Conservation (phyloP, 208 protist genomes). For the Blastocrithidia nonstop region DNA sequence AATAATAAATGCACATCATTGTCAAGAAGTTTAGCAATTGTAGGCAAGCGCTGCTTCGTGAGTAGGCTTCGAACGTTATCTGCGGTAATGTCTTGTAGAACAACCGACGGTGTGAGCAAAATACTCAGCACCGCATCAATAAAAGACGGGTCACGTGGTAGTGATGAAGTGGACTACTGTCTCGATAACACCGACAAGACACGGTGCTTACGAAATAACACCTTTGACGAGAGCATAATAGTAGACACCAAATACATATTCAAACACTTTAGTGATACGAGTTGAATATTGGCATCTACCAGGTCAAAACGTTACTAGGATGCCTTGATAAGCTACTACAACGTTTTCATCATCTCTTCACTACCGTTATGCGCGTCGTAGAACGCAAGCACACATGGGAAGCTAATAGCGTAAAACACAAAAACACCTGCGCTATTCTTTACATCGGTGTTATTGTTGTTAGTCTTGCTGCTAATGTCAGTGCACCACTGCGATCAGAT, state of each 20-base stretch:
- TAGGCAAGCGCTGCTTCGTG: slow-evolving; percentile 29
- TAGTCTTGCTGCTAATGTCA: no score
- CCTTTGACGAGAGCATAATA: slow-evolving; percentile 68
- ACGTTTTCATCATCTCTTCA: slow-evolving; percentile 21
- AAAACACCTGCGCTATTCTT: slow-evolving; percentile 58
- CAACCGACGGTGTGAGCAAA: slow-evolving; percentile 25
- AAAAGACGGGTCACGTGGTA: slow-evolving; percentile 48
- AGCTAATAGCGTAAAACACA: slow-evolving; percentile 63
- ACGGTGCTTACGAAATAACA: slow-evolving; percentile 70
- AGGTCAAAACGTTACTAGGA: slow-evolving; percentile 70
- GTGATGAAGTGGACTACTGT: slow-evolving; percentile 36
- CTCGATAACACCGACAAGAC: slow-evolving; percentile 49
- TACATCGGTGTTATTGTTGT: slow-evolving; percentile 30
- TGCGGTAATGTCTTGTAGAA: slow-evolving; percentile 41
- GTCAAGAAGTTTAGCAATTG: slow-evolving; percentile 40
- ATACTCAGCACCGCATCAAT: slow-evolving; percentile 58
- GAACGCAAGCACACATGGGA: slow-evolving; percentile 51
- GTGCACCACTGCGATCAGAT: slow-evolving; percentile 47
- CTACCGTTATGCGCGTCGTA: slow-evolving; percentile 48
- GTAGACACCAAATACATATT: slow-evolving; percentile 69
- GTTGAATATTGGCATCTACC: slow-evolving; percentile 25
- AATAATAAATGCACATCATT: slow-evolving; percentile 51
- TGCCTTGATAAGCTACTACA: slow-evolving; percentile 29
- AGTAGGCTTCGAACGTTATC: slow-evolving; percentile 71
- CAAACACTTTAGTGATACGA: slow-evolving; percentile 44